These are phyloP conservation scores for Boletus pseudo-olivaceus DNA, from an alignment of 768 basidiomycete species.

Conservation along the genomic window DNA sequence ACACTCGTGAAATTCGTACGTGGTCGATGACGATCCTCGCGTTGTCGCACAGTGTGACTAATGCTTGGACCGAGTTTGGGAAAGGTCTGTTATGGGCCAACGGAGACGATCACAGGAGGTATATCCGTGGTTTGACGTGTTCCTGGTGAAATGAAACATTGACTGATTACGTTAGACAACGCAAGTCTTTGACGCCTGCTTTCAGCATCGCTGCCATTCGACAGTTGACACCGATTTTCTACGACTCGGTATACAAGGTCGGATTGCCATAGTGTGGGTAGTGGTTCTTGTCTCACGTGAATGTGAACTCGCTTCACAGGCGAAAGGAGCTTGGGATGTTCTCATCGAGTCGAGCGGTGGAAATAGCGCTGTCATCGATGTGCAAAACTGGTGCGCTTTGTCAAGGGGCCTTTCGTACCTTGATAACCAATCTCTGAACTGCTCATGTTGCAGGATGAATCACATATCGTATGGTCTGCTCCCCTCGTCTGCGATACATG, in stretches of 20 bases:
- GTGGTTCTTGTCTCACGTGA: not conserved
- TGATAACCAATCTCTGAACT: not conserved
- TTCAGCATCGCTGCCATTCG: slow-evolving; percentile 40
- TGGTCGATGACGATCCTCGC: not conserved
- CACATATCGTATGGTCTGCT: not conserved
- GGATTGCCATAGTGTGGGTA: not conserved
- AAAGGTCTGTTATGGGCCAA: slow-evolving; percentile 31
- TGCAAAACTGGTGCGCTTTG: slow-evolving; percentile 30
- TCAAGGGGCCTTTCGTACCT: no score
- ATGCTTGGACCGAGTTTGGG: slow-evolving; percentile 15
- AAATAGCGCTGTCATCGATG: slow-evolving; percentile 30
- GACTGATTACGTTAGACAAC: slow-evolving; percentile 23
- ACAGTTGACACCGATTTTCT: slow-evolving; percentile 36
- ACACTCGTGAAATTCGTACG: slow-evolving; percentile 27
- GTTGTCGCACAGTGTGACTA: not conserved
- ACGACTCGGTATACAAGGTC: slow-evolving; percentile 32
- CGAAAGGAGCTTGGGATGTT: slow-evolving; percentile 25
- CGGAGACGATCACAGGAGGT: slow-evolving; percentile 48
- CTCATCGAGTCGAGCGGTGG: slow-evolving; percentile 15
- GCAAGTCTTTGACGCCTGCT: slow-evolving; percentile 36
- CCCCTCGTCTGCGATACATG: no score
- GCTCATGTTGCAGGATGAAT: not conserved
- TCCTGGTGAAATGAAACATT: not conserved
- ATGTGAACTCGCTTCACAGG: no score
- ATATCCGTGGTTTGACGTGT: not conserved